Conservation (phyloP, 1,139 yeast species). For the Geotrichum australiense region DNA sequence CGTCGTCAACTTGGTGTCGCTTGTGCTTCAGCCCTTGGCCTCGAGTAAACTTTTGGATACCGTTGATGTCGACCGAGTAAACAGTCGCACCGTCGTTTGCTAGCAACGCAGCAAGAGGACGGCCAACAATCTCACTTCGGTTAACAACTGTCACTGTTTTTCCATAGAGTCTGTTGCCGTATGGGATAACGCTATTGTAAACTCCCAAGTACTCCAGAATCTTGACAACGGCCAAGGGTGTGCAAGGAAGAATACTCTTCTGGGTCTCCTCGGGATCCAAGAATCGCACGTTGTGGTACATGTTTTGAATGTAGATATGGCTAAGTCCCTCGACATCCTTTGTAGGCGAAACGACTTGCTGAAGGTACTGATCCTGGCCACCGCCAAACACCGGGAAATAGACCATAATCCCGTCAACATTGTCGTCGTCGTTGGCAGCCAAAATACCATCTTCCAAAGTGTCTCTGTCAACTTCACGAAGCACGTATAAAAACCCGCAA, state of each 20-base stretch:
- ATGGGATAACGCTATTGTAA: slow-evolving; percentile 70
- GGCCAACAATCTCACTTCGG: slow-evolving; percentile 92
- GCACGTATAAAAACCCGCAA: slow-evolving; percentile 77
- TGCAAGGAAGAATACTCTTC: slow-evolving; percentile 90
- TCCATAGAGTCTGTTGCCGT: slow-evolving; percentile 90
- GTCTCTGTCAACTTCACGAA: slow-evolving; percentile 68
- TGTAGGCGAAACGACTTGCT: slow-evolving; percentile 76
- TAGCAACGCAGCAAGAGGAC: slow-evolving; percentile 90
- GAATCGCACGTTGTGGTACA: slow-evolving; percentile 86
- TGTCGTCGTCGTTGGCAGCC: slow-evolving; percentile 69
- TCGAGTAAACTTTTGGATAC: slow-evolving; percentile 84
- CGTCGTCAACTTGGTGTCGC: slow-evolving; percentile 77
- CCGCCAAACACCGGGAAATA: slow-evolving; percentile 97
- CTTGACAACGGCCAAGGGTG: slow-evolving; percentile 91
- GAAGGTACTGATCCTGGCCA: slow-evolving; percentile 89
- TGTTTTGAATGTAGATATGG: slow-evolving; percentile 82
- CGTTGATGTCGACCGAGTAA: slow-evolving; percentile 81
- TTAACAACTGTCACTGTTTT: slow-evolving; percentile 85
- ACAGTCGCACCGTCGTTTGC: slow-evolving; percentile 98
- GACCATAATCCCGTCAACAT: slow-evolving; percentile 91
- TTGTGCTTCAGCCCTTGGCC: slow-evolving; percentile 82
- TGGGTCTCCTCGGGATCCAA: slow-evolving; percentile 61
- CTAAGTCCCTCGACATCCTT: slow-evolving; percentile 96
- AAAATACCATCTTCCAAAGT: slow-evolving; percentile 77
- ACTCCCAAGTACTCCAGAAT: slow-evolving; percentile 84